Evolutionary conservation across 2,329 filamentous ascomycete species (phyloP), one percentile per base, ranked within the genome.

Genomic region (Cyphellophora attinorum): DNA sequence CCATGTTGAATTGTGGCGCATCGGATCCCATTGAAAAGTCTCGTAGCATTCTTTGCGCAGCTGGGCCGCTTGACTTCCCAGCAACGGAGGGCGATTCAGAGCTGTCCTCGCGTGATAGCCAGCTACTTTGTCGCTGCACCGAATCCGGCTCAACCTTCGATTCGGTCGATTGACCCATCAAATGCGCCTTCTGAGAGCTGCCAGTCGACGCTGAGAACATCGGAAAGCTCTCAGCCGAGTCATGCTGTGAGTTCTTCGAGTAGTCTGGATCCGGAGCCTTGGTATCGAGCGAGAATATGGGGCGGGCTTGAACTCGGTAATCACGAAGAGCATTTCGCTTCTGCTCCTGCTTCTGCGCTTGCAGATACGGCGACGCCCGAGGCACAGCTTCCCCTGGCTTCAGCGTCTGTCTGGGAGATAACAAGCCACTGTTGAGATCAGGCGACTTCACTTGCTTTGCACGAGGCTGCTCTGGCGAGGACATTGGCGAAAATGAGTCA

Each of bases 161-260:
- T 11, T 51, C 60, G 27, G 69, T 67, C 0, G 72, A 74, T 17
- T 62, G 65, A 13, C 65, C 66, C 19, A 70, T 57, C 3, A 71
- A 76, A 35, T 64, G 63, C 5, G 61, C 63, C 34, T 57, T 62
- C 34, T 70, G 62, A 5, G 74, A 78, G 39, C 64, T 65, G 41
- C 71, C 70, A 2, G 70, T 70, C 6, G 74, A 74, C n/a, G 70
- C 69, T 25, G 72, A 76, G 42, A 79, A 76, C 68, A 78, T 76
- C 14, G 67, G 60, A 45, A 78, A 77, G 51, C 73, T 78, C 42
- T 78, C 74, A 5, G 67, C 64, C 15, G 73, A 78, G 45, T 75
- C 67, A 46, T 74, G 70, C 21, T 70, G 65, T 50, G 42, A 66
- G 47, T 59, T 59, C 44, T 49, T 45, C 34, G 55, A 44, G 37